A percentile compares a stretch with the other conserved stretches of the same genome.
Conservation (phyloP, 805 yeast species). For the Priceomyces melissophilus region DNA sequence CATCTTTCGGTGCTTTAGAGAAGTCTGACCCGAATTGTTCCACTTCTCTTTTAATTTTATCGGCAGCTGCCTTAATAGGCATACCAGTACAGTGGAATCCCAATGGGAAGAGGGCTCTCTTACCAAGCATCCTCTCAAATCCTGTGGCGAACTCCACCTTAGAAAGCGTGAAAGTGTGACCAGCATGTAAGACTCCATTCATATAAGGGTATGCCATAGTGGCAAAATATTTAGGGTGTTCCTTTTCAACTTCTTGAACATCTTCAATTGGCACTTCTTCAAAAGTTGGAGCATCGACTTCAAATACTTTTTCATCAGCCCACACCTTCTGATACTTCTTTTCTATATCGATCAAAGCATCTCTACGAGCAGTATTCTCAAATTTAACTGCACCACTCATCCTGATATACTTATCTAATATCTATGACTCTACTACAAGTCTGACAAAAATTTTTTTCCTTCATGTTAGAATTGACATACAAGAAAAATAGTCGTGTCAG, state of each 20-base stretch:
- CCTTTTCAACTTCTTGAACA: slow-evolving; percentile 67
- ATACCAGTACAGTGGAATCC: slow-evolving; percentile 99
- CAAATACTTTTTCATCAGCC: slow-evolving; percentile 83
- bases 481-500: neutral
- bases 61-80: slow-evolving; percentile 97
- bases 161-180: slow-evolving; percentile 92
- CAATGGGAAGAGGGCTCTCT: slow-evolving; percentile 86
- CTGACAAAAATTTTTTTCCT: slow-evolving; percentile 2
- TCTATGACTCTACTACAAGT: neutral
- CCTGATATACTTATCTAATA: slow-evolving; percentile 5
- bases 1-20: slow-evolving; percentile 61
- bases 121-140: slow-evolving; percentile 92
- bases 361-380: slow-evolving; percentile 87
- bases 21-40: slow-evolving; percentile 87
- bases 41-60: slow-evolving; percentile 87
- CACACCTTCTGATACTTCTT: slow-evolving; percentile 82
- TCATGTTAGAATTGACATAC: neutral
- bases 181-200: slow-evolving; percentile 98
- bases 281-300: slow-evolving; percentile 79
- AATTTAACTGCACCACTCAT: slow-evolving; percentile 42
- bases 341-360: slow-evolving; percentile 84
- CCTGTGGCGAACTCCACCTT: slow-evolving; percentile 92
- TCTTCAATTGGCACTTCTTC: slow-evolving; percentile 51
- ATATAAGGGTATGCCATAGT: slow-evolving; percentile 98
- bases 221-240: slow-evolving; percentile 82